Base-by-base conservation (phyloP, 352 stramenopile genomes). In the Phytopythium kandeliae region DNA sequence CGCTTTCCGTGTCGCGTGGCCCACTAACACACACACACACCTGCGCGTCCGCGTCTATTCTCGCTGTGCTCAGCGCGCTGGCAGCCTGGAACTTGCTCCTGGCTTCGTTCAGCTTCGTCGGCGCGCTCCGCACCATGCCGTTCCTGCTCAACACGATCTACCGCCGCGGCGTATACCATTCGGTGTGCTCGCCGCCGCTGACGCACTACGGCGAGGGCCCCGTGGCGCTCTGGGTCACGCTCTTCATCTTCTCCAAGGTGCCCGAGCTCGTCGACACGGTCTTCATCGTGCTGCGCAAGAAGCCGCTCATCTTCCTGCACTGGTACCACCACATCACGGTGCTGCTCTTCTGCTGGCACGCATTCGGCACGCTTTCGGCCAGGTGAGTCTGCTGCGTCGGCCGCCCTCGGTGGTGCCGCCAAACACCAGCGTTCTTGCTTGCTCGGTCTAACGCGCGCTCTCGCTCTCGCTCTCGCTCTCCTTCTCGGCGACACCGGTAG, bases 241-340 rank as follows among this genome's bases (percentile, higher is more conserved):
- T 94, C 28, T 94, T 94, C 58, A 92, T 94, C 65, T 91, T 94
- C 57, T 94, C 83, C 57, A 94, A 94, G 70, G 74, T 91, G 55
- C 90, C 87, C 12, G 96, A 99, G 76, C 83, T 99, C 33, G 54
- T 98, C 42, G 96, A 99, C 69, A 99, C 96, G 28, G 80, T 92
- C 24, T 98, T 99, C 74, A 98, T 99, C 63, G 91, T 99, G 51
- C 74, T 98, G 51, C 86, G 96, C 71, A 98, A 98, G 76, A 98
- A 98, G 69, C 83, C 84, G 40, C 76, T 98, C 36, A 97, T 98
- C 61, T 98, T 99, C 65, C 72, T 99, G 44, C 96, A 99, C 72
- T 99, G 95, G 95, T 99, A 98, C 77, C 96, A 99, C 73, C 96
- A 99, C 70, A 92, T 98, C 66, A 98, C 96, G 16, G 96, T 99